A percentile compares a stretch with the other conserved stretches of the same genome.
Evolutionary conservation across 257 asterid species (phyloP).

Genomic region (Capsicum rhomboideum): DNA sequence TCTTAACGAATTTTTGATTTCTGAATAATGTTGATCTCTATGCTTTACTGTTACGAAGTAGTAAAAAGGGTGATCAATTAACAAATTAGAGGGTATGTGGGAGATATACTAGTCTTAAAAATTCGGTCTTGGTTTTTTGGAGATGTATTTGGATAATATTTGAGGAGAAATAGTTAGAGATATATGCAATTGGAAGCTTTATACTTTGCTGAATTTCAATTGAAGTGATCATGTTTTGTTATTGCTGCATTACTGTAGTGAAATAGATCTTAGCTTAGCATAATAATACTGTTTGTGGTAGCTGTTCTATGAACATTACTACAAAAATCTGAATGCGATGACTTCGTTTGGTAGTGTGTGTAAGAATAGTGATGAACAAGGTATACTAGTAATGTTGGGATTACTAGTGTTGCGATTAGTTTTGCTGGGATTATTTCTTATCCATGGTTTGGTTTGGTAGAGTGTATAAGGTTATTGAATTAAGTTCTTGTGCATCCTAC

Average conservation of each 20-base stretch:
- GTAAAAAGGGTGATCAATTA: background rate
- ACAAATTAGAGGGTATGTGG: background rate
- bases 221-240: background rate
- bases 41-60: background rate
- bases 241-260: background rate
- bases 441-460: too few species aligned
- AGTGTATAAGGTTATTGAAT: background rate
- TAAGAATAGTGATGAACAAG: too few species aligned
- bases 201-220: background rate
- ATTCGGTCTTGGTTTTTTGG: background rate
- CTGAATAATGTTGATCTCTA: background rate
- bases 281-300: background rate
- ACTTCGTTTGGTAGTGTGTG: too few species aligned
- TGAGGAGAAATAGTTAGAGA: background rate
- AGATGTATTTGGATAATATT: background rate
- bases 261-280: background rate
- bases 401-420: too few species aligned
- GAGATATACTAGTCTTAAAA: background rate
- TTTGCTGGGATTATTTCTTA: too few species aligned
- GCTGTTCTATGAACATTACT: background rate
- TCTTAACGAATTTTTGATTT: background rate
- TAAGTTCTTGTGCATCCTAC: background rate
- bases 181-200: background rate
- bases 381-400: too few species aligned
- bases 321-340: background rate